These are phyloP conservation scores for Solanum appendiculatum DNA, from an alignment of 257 asterid genomes.

Conservation along the genomic window DNA sequence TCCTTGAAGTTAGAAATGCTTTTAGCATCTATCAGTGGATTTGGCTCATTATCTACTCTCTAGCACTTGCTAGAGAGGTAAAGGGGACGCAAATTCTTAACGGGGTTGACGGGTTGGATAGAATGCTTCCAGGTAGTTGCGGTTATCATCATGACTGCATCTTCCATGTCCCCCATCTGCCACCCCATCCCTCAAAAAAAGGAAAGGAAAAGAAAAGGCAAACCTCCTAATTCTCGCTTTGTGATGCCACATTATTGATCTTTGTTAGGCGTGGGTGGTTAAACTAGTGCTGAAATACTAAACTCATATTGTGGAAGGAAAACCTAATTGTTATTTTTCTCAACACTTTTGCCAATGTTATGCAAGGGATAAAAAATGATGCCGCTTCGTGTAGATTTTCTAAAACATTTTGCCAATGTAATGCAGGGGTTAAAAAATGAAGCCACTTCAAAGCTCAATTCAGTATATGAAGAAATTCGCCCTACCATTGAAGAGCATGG, in stretches of 20 bases:
- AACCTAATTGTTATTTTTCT: not conserved
- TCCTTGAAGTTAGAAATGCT: not conserved
- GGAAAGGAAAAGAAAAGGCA: not conserved
- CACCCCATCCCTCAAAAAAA: not conserved
- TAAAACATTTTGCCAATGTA: not conserved
- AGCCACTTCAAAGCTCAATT: constrained; percentile 48
- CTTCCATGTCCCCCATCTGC: not conserved
- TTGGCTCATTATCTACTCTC: not conserved
- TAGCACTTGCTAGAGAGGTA: not conserved
- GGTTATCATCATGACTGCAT: not conserved
- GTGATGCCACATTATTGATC: not conserved
- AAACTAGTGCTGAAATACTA: not conserved
- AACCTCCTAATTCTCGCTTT: not conserved
- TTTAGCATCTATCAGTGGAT: not conserved
- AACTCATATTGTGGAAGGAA: not conserved
- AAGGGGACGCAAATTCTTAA: not conserved
- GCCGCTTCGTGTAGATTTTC: constrained; percentile 15
- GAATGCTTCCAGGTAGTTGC: not conserved
- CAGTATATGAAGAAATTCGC: constrained; percentile 75
- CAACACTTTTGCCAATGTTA: not conserved
- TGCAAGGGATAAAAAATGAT: constrained; percentile 51
- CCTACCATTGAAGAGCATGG: constrained; percentile 85
- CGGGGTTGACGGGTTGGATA: not conserved
- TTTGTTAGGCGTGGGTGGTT: not conserved
- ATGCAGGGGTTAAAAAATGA: constrained; percentile 53